Percentiles rank a stretch among this genome's conserved stretches.
Conservation (phyloP, 257 asterid species). For the Solanum arcanum region DNA sequence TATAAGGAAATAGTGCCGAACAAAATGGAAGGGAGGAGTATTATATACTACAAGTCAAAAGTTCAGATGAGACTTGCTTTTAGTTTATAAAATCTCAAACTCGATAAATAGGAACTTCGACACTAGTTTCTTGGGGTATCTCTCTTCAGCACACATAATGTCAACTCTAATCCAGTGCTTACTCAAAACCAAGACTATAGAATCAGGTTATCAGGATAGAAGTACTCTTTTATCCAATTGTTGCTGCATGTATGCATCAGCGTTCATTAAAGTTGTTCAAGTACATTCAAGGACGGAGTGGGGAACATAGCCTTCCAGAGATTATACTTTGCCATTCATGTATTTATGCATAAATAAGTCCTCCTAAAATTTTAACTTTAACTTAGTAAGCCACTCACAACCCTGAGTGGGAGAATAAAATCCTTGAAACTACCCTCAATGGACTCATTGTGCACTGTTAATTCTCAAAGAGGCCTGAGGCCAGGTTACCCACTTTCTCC, state of each 20-base stretch:
- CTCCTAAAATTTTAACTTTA: not conserved
- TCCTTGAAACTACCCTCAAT: not conserved
- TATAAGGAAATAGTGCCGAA: not conserved
- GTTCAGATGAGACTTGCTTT: not conserved
- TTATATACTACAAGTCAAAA: not conserved
- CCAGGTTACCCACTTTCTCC: not conserved
- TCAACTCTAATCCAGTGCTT: not conserved
- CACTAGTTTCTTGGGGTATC: not conserved
- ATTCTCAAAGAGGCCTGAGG: not conserved
- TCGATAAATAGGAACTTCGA: not conserved
- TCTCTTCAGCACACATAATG: not conserved
- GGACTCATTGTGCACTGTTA: not conserved
- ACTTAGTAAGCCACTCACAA: not conserved
- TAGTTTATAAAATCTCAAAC: not conserved
- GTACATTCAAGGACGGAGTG: not conserved
- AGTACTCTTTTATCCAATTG: not conserved
- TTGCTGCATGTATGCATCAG: not conserved
- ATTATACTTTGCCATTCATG: not conserved
- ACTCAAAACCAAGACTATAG: not conserved
- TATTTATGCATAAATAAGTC: not conserved
- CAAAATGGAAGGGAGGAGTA: not conserved
- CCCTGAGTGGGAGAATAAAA: not conserved
- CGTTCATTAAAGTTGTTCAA: not conserved
- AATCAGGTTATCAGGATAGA: not conserved
- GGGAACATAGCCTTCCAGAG: not conserved